phyloP scores from a whole-genome alignment of 139 green algal species.

The Tetradesmus obliquus region DNA sequence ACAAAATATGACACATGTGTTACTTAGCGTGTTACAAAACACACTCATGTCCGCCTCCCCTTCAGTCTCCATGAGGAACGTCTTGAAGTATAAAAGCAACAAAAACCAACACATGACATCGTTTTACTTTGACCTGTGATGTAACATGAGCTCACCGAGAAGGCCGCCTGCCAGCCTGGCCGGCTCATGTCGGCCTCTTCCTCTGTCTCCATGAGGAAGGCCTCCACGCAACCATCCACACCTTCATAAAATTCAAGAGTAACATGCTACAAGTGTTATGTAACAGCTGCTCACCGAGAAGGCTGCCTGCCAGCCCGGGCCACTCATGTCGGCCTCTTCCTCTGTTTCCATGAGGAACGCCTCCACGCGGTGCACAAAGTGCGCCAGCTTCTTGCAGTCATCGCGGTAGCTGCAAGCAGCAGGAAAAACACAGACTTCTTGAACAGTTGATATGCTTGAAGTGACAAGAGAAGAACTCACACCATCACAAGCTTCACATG shows the following conservation, averaged over 20 bases:
- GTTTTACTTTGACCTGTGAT: no score
- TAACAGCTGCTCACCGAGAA: slow-evolving; percentile 26
- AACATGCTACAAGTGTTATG: background rate
- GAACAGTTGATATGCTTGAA: no score
- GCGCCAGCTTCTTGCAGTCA: slow-evolving; percentile 30
- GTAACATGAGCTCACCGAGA: slow-evolving; percentile 32
- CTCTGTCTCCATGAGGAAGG: slow-evolving; percentile 23
- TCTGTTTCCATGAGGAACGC: slow-evolving; percentile 22
- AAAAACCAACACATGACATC: no score
- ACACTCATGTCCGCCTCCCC: slow-evolving; percentile 8
- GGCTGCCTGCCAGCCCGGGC: slow-evolving; percentile 32
- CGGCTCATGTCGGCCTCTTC: slow-evolving; percentile 25
- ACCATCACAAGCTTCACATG: no score
- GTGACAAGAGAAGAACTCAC: no score
- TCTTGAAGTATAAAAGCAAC: no score
- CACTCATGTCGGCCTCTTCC: slow-evolving; percentile 24
- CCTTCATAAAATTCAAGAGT: background rate
- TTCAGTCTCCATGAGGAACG: background rate
- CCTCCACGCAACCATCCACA: no score
- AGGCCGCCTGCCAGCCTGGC: slow-evolving; percentile 38
- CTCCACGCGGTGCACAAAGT: slow-evolving; percentile 32
- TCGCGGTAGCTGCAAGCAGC: background rate
- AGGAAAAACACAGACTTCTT: background rate
- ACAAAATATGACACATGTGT: background rate
- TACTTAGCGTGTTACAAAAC: background rate